Evolutionary conservation across 2,329 filamentous ascomycete species (phyloP).

Genomic region (Mycosphaerella sp.): DNA sequence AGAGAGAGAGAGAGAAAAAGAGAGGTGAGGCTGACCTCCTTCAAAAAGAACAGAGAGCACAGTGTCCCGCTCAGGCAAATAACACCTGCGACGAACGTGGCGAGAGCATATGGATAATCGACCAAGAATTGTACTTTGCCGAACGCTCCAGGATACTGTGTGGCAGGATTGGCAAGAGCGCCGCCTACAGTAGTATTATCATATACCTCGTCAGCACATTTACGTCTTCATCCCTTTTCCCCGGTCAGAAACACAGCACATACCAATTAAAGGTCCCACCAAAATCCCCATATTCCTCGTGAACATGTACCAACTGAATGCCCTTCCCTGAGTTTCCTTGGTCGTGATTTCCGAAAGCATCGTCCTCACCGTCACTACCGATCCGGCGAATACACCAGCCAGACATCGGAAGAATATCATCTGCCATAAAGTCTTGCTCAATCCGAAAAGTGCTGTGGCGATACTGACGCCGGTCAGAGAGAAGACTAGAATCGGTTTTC

Average conservation of each 20-base stretch:
- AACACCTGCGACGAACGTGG: slow-evolving; percentile 52
- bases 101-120: slow-evolving; percentile 59
- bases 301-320: slow-evolving; percentile 73
- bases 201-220: not conserved
- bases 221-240: not conserved
- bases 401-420: slow-evolving; percentile 68
- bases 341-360: slow-evolving; percentile 72
- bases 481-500: slow-evolving; percentile 64
- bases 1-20: not conserved
- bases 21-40: slow-evolving; percentile 33
- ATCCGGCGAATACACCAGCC: slow-evolving; percentile 67
- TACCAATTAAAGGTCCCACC: slow-evolving; percentile 58
- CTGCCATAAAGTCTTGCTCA: slow-evolving; percentile 60
- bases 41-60: slow-evolving; percentile 50
- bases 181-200: slow-evolving; percentile 50
- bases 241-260: not conserved
- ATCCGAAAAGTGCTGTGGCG: slow-evolving; percentile 59
- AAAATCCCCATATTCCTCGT: slow-evolving; percentile 66
- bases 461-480: slow-evolving; percentile 59
- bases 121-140: slow-evolving; percentile 52
- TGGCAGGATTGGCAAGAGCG: slow-evolving; percentile 58
- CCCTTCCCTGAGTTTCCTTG: slow-evolving; percentile 60
- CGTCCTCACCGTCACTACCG: slow-evolving; percentile 65
- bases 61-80: slow-evolving; percentile 51
- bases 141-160: slow-evolving; percentile 57